phyloP scores from a whole-genome alignment of 23 red algal species.

The Agarophyton chilense region DNA sequence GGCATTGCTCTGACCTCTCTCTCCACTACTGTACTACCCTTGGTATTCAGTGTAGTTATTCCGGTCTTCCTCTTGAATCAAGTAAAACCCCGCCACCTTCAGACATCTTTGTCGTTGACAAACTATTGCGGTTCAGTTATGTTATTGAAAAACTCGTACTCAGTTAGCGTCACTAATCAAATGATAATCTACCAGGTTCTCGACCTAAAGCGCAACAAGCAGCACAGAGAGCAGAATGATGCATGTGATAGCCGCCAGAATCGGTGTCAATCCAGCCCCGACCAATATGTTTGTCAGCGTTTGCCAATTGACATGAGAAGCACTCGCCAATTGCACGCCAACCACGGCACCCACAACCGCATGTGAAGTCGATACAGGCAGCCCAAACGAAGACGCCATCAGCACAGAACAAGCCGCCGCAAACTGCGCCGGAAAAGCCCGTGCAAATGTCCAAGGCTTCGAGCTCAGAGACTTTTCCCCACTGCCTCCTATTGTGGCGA shows the following conservation, averaged over 20 bases:
- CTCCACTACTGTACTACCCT: too few species aligned
- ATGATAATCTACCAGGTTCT: not conserved
- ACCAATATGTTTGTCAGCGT: constrained; percentile 54
- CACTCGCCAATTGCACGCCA: constrained; percentile 83
- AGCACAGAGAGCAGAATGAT: not conserved
- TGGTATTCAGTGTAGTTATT: too few species aligned
- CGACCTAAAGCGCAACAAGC: not conserved
- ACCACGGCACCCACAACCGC: constrained; percentile 89
- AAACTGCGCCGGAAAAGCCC: constrained; percentile 41
- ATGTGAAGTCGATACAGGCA: constrained; percentile 95
- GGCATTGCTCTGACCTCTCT: too few species aligned
- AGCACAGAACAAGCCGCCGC: constrained; percentile 35
- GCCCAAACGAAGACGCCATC: constrained; percentile 61
- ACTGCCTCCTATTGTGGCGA: constrained; percentile 33
- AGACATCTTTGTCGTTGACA: too few species aligned
- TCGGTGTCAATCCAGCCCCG: constrained; percentile 15
- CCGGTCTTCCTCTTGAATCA: too few species aligned
- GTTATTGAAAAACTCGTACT: not conserved
- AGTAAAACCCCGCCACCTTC: too few species aligned
- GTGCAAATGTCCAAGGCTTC: constrained; percentile 21
- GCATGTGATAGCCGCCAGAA: constrained; percentile 10
- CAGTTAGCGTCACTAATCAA: not conserved
- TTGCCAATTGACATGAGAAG: constrained; percentile 68
- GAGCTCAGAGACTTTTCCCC: constrained; percentile 34
- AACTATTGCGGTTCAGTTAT: too few species aligned